Evolutionary conservation across 192 early-diverging fungal species (phyloP).

Genomic region (Mortierella hygrophila): DNA sequence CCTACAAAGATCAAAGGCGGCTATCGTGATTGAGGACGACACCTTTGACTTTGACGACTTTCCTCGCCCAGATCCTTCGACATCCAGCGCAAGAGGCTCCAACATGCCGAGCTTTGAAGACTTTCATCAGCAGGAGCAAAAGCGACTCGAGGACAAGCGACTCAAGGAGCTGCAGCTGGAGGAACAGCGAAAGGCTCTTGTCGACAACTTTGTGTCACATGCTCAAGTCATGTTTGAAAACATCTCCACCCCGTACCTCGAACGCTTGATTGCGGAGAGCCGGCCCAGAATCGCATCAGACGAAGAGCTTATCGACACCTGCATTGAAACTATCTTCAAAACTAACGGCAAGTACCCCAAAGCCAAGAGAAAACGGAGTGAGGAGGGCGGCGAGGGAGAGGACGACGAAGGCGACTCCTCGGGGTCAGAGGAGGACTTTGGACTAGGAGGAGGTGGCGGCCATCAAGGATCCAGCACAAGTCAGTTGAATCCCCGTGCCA

Average conservation of each 20-base stretch:
- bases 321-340: slow-evolving; percentile 31
- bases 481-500: neutral
- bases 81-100: neutral
- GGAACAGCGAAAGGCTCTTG: slow-evolving; percentile 8
- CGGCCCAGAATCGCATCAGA: slow-evolving; percentile 2
- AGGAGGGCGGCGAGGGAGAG: neutral
- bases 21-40: neutral
- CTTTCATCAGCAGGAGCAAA: neutral
- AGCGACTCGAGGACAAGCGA: neutral
- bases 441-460: neutral
- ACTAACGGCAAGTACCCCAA: slow-evolving; percentile 28
- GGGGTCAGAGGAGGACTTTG: slow-evolving; percentile 7
- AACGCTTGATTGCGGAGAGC: slow-evolving; percentile 19
- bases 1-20: neutral
- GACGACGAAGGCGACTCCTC: neutral
- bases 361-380: slow-evolving; percentile 22
- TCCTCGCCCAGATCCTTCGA: neutral
- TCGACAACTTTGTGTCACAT: slow-evolving; percentile 26
- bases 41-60: neutral
- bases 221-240: slow-evolving; percentile 41
- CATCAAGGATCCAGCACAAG: neutral
- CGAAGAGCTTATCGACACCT: slow-evolving; percentile 30
- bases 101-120: neutral
- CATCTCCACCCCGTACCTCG: slow-evolving; percentile 30
- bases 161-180: neutral